Evolutionary conservation across 495 filamentous ascomycete species (phyloP), one percentile per base, ranked within the genome.

Genomic region (Filosporella fistucella): DNA sequence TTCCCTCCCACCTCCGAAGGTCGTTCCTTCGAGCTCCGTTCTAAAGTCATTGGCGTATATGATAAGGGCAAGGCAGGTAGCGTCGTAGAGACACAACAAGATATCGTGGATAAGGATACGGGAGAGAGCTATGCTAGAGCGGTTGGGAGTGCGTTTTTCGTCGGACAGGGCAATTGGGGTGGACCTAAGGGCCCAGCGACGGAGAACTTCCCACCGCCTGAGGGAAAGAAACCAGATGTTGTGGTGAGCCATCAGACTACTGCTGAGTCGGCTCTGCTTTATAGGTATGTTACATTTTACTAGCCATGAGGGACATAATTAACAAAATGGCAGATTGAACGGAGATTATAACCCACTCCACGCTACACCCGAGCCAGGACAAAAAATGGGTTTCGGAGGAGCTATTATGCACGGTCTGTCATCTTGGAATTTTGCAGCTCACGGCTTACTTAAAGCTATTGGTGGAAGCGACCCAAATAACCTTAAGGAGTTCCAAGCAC

Each of bases 321-420:
- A n/a, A n/a, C n/a, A n/a, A n/a, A n/a, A n/a, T n/a, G n/a, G n/a
- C n/a, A 32, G 83, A 36, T 75, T 95, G 26, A 93, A 95, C 52
- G 89, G 88, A 56, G 89, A 94, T 65, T 95, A 94, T 63, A 94
- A 94, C 69, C 89, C 89, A 20, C 81, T 95, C 36, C 89, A 95
- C 60, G 86, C 88, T 7, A 84, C 82, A 22, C 89, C 88, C 11
- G 85, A 85, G 63, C 87, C 90, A 0, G 88, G 89, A 34, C 67
- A 75, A 64, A 85, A 88, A 69, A 91, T 95, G 87, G 88, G 89
- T 21, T 95, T 94, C 59, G 87, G 86, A 3, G 89, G 89, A 32
- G 76, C 79, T 47, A 95, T 94, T 60, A 89, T 94, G 62, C 89
- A 95, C 66, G 89, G 89, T 22, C 69, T 95, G 22, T 94, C 78